Evolutionary conservation across 345 rosid genomes (phyloP), one percentile per base, ranked within the genome.

Genomic region (Gossypium longicalyx): DNA sequence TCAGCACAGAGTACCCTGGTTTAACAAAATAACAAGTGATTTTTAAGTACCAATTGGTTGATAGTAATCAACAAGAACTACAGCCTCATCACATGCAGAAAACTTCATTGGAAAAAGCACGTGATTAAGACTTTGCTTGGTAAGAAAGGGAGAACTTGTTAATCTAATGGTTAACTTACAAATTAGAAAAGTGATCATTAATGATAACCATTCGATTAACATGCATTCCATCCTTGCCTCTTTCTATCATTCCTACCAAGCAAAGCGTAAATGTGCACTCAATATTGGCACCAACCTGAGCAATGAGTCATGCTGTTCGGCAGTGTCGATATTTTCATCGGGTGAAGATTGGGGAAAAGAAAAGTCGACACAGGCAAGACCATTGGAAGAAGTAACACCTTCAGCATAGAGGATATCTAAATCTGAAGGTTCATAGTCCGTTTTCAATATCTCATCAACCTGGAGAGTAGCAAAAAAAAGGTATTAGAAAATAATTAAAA

Each of bases 361-460:
- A 85, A 93, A 93, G 56, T 93, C 97, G 61, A 91, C 83, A 83
- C 86, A 90, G 81, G 94, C 90, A 78, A 95, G 86, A 75, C 99
- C 98, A 87, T 94, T 93, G 12, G 99, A 90, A 34, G 98, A 93
- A 69, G 97, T 93, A 64, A 95, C 93, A 74, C 97, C 97, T 80
- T 95, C 98, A 23, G 99, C 97, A 81, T 91, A 86, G 29, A 95
- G 87, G 78, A 95, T 93, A 84, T 95, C 99, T 80, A 90, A 67
- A 83, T 95, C 91, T 12, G 97, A 91, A 23, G 98, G 99, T 80
- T 90, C 97, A 65, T 95, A 95, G 76, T 95, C 98, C 77, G 79
- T 79, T 82, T 83, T 85, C 81, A 93, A 84, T 80, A 93, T 82
- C 22, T 93, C 94, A 79, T 80, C 81, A 78, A 89, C 96, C 98